Base-by-base conservation (phyloP, 2,329 filamentous ascomycete species). In the Fusarium subglutinans region DNA sequence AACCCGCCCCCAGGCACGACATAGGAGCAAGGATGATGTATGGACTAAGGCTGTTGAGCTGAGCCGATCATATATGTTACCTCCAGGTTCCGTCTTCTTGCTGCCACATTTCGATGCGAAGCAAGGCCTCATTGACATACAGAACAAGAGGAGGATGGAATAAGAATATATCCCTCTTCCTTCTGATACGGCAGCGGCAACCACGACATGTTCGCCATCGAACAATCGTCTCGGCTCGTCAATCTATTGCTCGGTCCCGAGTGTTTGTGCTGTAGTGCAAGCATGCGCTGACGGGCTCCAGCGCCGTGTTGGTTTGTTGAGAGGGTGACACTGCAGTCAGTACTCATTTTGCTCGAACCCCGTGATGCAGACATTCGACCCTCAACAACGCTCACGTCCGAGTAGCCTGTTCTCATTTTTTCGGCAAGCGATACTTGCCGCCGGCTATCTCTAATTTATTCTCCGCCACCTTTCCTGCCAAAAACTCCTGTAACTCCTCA, bases 401-500 rank as follows among this genome's bases (percentile, higher is more conserved):
- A 65, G 35, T 48, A 47, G 26, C 44, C 57, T 72, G 38, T 55
- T 66, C 30, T 61, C 80, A 90, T 80, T 90, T 91, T 83, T 89
- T 91, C 15, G 84, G 81, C 71, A 92, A 83, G 80, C 89, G 90
- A 83, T 95, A 95, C 83, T 91, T 93, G 44, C 92, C 92, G 10
- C 91, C 91, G 66, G 79, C 86, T 78, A 91, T 87, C 82, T 95
- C 93, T 78, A 97, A 83, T 77, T 90, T 90, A 37, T 91, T 91
- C 47, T 89, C 90, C 11, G 86, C 85, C n/a, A 96, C 91, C 89
- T 97, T 95, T 68, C 92, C 90, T 14, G 85, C 89, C 66, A 98
- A 83, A 80, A 98, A 93, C 81, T 93, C 93, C 77, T 91, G 90
- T 70, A 98, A 84, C 83, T 98, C 95, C 80, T 98, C 95, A 78